phyloP scores from a whole-genome alignment of 805 yeast species.

The Lachancea waltii region DNA sequence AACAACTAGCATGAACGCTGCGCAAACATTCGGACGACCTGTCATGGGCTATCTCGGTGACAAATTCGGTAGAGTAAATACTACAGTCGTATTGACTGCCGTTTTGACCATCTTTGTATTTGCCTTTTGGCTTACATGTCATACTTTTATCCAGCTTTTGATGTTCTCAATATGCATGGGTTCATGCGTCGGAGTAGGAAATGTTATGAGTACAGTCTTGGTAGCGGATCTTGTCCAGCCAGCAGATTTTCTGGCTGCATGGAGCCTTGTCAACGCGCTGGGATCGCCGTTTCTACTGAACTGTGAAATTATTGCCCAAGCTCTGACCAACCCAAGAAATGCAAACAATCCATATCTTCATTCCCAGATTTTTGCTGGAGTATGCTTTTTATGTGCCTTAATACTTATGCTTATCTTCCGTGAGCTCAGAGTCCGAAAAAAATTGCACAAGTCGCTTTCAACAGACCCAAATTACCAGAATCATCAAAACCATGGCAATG shows the following conservation, averaged over 20 bases:
- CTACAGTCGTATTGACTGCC: conserved; percentile 34
- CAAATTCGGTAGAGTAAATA: conserved; percentile 41
- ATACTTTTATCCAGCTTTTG: conserved; percentile 36
- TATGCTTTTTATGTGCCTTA: conserved; percentile 39
- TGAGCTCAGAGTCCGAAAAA: conserved; percentile 30
- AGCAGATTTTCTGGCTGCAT: conserved; percentile 35
- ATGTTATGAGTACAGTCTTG: conserved; percentile 37
- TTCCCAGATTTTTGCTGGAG: conserved; percentile 56
- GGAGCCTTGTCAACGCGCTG: conserved; percentile 32
- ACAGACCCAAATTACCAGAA: neutral
- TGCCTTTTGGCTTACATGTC: conserved; percentile 45
- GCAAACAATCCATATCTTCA: conserved; percentile 44
- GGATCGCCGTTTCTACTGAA: conserved; percentile 35
- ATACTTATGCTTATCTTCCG: conserved; percentile 42
- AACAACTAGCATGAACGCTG: conserved; percentile 41
- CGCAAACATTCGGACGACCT: conserved; percentile 47
- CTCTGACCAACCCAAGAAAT: conserved; percentile 32
- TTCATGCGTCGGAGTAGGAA: conserved; percentile 40
- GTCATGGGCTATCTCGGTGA: conserved; percentile 41
- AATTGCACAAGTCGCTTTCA: neutral
- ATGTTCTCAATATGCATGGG: conserved; percentile 42
- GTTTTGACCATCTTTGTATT: conserved; percentile 36
- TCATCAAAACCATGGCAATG: neutral
- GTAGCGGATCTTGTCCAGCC: conserved; percentile 38
- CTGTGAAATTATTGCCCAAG: conserved; percentile 51